Evolutionary conservation across 1,284 basidiomycete genomes (phyloP), one percentile per base, ranked within the genome.

Genomic region (Boletus sp.): DNA sequence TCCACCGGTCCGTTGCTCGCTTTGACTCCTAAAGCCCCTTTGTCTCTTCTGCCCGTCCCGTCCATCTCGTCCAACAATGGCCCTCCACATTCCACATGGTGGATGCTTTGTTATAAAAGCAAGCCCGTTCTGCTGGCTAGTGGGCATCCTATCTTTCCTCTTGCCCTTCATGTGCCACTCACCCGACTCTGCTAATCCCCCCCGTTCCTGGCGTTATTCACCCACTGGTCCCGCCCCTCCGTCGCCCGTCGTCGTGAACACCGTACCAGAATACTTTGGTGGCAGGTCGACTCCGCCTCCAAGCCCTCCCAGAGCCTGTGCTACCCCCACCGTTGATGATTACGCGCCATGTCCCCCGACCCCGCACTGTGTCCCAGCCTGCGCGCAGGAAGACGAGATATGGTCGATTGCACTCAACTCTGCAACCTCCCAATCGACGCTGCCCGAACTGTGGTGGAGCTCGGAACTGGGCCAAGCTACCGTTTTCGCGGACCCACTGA

Each of bases 1-100:
- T 64, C 84, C 76, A 87, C 54, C 48, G 50, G 54, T 44, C 59
- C 36, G 54, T 50, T 47, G 0, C 4, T 17, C 0, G 4, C 19
- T 14, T 51, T 14, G 20, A 46, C 20, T 26, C 39, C 3, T 6
- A 30, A 30, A 14, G 7, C 13, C 29, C 4, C 8, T 5, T 3
- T 14, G 13, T 30, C 14, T 12, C 29, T 6, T n/a, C n/a, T 30
- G 27, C 5, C 4, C 5, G 27, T 29, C n/a, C n/a, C 10, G 10
- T 13, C 22, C 2, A 1, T 13, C 20, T 40, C 20, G 8, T 10
- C 30, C 39, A 38, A 53, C 47, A 44, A 49, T 38, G 35, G 23
- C 9, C 16, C 22, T 22, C 46, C 29, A 27, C 34, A 33, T 27
- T n/a, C n/a, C 30, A 30, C 27, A 1, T 14, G 12, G 8, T 13